Evolutionary conservation across 345 rosid genomes (phyloP).

Genomic region (Kernera saxatilis): DNA sequence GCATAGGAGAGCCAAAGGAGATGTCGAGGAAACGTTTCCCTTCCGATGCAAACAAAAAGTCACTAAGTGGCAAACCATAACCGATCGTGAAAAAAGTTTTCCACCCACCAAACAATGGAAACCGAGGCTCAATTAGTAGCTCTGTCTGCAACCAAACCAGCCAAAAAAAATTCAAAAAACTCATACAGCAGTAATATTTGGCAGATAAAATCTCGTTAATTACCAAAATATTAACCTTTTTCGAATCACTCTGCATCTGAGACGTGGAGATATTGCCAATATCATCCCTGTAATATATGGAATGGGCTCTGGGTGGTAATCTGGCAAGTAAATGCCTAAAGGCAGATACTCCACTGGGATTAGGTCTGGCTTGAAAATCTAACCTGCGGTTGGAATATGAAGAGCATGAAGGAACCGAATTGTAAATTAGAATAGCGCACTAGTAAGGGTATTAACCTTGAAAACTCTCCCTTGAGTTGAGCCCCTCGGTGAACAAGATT

Average conservation of each 20-base stretch:
- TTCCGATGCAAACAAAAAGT: slow-evolving; percentile 67
- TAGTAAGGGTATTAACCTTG: slow-evolving; percentile 40
- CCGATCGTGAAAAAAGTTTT: slow-evolving; percentile 91
- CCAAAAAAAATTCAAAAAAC: slow-evolving; percentile 31
- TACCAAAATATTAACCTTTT: slow-evolving; percentile 52
- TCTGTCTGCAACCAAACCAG: slow-evolving; percentile 62
- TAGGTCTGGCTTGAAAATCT: slow-evolving; percentile 78
- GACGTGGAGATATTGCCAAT: slow-evolving; percentile 99
- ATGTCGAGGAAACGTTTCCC: slow-evolving; percentile 73
- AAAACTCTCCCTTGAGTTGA: slow-evolving; percentile 86
- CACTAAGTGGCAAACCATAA: slow-evolving; percentile 83
- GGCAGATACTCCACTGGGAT: slow-evolving; percentile 65
- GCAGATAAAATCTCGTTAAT: not conserved
- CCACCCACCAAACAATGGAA: slow-evolving; percentile 98
- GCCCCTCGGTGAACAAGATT: slow-evolving; percentile 72
- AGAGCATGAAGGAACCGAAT: slow-evolving; percentile 1
- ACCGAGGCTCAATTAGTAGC: slow-evolving; percentile 82
- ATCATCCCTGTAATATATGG: slow-evolving; percentile 88
- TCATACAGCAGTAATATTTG: not conserved
- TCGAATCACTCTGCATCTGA: slow-evolving; percentile 66
- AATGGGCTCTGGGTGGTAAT: slow-evolving; percentile 93
- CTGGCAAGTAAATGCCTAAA: slow-evolving; percentile 63
- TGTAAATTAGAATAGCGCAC: not conserved
- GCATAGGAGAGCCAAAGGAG: slow-evolving; percentile 69
- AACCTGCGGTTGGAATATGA: slow-evolving; percentile 21